A percentile compares a stretch with the other conserved stretches of the same genome.
Conservation (phyloP, 2,329 filamentous ascomycete genomes). For the Nectriaceae sp. region DNA sequence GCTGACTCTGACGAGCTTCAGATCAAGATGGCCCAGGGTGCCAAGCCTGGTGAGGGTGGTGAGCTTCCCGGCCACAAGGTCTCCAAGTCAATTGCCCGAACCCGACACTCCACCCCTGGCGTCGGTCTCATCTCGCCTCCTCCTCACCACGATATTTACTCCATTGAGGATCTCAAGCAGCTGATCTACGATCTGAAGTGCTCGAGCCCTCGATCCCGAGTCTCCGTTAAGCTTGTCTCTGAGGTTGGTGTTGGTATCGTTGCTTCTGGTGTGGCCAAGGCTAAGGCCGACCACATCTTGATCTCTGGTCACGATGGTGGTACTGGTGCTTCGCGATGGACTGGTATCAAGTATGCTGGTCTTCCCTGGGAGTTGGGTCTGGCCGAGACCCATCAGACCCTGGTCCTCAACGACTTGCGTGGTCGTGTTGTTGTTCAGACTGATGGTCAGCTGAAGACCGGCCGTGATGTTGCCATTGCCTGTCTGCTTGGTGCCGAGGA, state of each 20-base stretch:
- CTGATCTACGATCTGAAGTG: constrained; percentile 98
- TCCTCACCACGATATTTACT: constrained; percentile 98
- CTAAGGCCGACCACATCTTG: constrained; percentile 93
- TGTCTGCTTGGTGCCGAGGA: constrained; percentile 97
- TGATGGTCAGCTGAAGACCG: constrained; percentile 90
- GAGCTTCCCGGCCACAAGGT: constrained; percentile 97
- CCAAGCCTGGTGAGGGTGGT: constrained; percentile 96
- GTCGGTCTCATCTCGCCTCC: constrained; percentile 95
- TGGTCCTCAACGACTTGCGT: constrained; percentile 93
- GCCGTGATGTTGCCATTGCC: constrained; percentile 90
- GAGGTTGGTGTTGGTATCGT: constrained; percentile 98
- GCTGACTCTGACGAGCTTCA: constrained; percentile 95
- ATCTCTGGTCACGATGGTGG: constrained; percentile 97
- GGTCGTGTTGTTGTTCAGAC: constrained; percentile 96
- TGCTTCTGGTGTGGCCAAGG: constrained; percentile 95
- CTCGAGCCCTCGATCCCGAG: constrained; percentile 85
- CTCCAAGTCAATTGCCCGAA: constrained; percentile 88
- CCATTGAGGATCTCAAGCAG: constrained; percentile 96
- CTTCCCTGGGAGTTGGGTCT: constrained; percentile 96
- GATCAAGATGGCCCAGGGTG: constrained; percentile 99
- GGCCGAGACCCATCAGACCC: constrained; percentile 93
- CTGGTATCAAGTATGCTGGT: constrained; percentile 97
- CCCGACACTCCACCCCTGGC: constrained; percentile 92
- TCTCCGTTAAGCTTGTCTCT: constrained; percentile 96
- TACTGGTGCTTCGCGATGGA: constrained; percentile 96